Evolutionary conservation across 2,329 filamentous ascomycete species (phyloP).

Genomic region (Aspergillus ustus): DNA sequence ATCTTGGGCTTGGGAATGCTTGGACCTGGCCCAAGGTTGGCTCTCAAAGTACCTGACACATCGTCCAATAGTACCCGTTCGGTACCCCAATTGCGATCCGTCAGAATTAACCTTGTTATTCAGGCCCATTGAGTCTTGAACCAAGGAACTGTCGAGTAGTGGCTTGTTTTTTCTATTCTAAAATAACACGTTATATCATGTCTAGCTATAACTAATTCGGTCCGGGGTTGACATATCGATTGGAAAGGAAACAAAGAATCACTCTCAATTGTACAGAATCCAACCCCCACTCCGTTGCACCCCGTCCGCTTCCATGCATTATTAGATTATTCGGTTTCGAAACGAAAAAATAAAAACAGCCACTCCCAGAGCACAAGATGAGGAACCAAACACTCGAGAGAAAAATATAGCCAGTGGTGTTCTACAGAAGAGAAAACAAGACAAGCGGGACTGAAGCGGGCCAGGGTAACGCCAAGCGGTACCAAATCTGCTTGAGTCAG

Average conservation of each 20-base stretch:
- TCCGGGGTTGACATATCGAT: slow-evolving; percentile 23
- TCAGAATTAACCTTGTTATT: not conserved
- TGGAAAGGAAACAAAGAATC: slow-evolving; percentile 22
- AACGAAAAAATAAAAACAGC: slow-evolving; percentile 12
- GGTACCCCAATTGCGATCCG: slow-evolving; percentile 1
- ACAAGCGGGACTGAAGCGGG: slow-evolving; percentile 10
- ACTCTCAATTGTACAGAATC: slow-evolving; percentile 24
- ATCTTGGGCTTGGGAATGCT: not conserved
- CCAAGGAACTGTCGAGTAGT: not conserved
- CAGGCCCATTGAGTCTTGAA: not conserved
- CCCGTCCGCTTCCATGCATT: slow-evolving; percentile 19
- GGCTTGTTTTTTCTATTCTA: slow-evolving; percentile 7
- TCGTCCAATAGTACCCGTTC: not conserved
- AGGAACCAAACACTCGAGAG: not conserved
- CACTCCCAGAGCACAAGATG: slow-evolving; percentile 15
- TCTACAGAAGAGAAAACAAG: slow-evolving; percentile 13
- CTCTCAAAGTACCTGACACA: not conserved
- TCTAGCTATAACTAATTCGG: slow-evolving; percentile 24
- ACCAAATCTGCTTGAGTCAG: slow-evolving; percentile 27
- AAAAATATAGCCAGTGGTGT: slow-evolving; percentile 18
- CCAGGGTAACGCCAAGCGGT: slow-evolving; percentile 26
- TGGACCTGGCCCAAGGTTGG: not conserved
- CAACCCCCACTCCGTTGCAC: slow-evolving; percentile 19
- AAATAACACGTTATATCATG: slow-evolving; percentile 15
- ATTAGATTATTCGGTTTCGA: slow-evolving; percentile 23